Evolutionary conservation across 768 basidiomycete genomes (phyloP).

Genomic region (Pholiota microspora): DNA sequence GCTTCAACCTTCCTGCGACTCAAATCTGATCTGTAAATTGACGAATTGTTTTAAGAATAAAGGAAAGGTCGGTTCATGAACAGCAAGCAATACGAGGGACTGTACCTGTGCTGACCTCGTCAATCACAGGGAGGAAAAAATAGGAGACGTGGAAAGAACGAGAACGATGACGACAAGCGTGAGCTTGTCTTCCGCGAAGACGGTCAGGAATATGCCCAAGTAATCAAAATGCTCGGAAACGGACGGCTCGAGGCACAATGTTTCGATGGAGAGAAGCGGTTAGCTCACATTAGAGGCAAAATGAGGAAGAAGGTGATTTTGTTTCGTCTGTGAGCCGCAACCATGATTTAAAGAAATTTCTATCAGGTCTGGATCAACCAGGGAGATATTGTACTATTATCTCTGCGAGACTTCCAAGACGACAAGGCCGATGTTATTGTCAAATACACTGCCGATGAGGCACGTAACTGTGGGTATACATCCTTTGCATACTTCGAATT

Average conservation of each 20-base stretch:
- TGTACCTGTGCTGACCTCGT: background rate
- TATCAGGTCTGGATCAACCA: constrained; percentile 97
- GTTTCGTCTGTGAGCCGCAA: background rate
- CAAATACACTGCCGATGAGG: constrained; percentile 97
- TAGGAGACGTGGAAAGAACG: constrained; percentile 99
- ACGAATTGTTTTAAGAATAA: constrained; percentile 5
- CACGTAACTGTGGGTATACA: constrained; percentile 59
- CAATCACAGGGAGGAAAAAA: constrained; percentile 94
- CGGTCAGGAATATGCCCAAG: constrained; percentile 98
- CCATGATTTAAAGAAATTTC: constrained; percentile 1
- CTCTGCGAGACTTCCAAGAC: constrained; percentile 97
- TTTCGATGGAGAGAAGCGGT: constrained; percentile 96
- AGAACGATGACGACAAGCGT: constrained; percentile 98
- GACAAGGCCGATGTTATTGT: constrained; percentile 99
- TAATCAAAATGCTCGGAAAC: constrained; percentile 98
- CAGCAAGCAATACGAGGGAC: background rate
- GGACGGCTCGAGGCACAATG: constrained; percentile 95
- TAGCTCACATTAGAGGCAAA: constrained; percentile 98
- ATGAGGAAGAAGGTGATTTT: constrained; percentile 94
- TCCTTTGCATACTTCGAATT: constrained; percentile 12
- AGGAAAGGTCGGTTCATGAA: constrained; percentile 8
- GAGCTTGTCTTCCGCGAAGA: constrained; percentile 99
- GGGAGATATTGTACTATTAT: constrained; percentile 93
- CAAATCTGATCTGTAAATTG: background rate
- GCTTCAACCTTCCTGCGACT: background rate